phyloP scores from a whole-genome alignment of 1,139 yeast genomes.

The Kodamaea fungicola region DNA sequence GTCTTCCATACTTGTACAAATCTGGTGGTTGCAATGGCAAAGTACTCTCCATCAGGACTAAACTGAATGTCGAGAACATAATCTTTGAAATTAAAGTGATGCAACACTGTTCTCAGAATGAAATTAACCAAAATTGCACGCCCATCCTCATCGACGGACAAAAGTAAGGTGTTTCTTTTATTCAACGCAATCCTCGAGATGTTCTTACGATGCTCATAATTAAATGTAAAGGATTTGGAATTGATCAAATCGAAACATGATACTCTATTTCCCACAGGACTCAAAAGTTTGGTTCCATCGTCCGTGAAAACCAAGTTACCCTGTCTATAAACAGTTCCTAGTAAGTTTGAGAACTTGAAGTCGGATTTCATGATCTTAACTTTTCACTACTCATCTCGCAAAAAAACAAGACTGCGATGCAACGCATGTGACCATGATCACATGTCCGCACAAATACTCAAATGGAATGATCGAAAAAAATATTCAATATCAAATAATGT shows the following conservation, averaged over 20 bases:
- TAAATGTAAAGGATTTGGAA: slow-evolving; percentile 83
- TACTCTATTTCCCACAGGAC: slow-evolving; percentile 95
- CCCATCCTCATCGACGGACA: slow-evolving; percentile 91
- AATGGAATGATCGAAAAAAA: not conserved
- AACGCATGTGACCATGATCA: not conserved
- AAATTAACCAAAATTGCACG: slow-evolving; percentile 89
- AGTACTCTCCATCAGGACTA: slow-evolving; percentile 83
- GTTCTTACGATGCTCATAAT: slow-evolving; percentile 89
- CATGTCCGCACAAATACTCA: not conserved
- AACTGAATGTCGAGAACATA: slow-evolving; percentile 71
- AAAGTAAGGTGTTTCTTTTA: slow-evolving; percentile 70
- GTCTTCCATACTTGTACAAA: slow-evolving; percentile 93
- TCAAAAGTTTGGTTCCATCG: slow-evolving; percentile 78
- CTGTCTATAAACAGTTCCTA: slow-evolving; percentile 92
- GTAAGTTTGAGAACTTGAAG: slow-evolving; percentile 69
- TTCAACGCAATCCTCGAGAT: slow-evolving; percentile 78
- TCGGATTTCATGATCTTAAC: slow-evolving; percentile 41
- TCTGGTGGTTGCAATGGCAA: slow-evolving; percentile 82
- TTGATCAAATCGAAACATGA: slow-evolving; percentile 82
- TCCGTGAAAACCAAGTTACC: slow-evolving; percentile 87
- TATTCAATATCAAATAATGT: slow-evolving; percentile 1
- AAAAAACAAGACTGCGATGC: slow-evolving; percentile 4
- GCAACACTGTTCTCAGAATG: slow-evolving; percentile 79
- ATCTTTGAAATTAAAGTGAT: slow-evolving; percentile 90
- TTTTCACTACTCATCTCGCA: not conserved